Base-by-base conservation (phyloP, 1,284 basidiomycete species). In the Abortiporus biennis region DNA sequence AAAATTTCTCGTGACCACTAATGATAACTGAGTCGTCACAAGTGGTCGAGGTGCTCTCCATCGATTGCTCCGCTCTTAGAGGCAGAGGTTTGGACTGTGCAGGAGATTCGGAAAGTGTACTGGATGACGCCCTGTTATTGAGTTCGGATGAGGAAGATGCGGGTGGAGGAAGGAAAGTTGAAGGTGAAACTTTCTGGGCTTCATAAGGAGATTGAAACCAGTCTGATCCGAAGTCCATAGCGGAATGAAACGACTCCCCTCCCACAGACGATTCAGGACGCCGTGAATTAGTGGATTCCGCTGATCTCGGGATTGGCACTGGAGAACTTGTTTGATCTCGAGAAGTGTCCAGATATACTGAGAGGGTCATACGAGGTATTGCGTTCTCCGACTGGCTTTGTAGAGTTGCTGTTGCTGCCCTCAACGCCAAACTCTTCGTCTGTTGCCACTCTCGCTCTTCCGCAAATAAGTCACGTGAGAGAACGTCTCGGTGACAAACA, bases 401-500 rank as follows among this genome's bases (percentile, higher is more conserved):
- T n/a, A 88, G 59, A 4, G 75, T 75, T 55, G 82, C 75, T 31
- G 76, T 79, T 6, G 87, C 89, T 19, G 78, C 80, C 50, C 76
- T 76, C 45, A 91, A 62, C 15, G 88, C 88, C 20, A 85, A 68
- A 42, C 71, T 72, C 51, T 81, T 84, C n/a, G 80, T 76, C 37
- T 71, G 64, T 46, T 72, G 73, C 75, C 83, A 83, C 40, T 83
- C 79, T 25, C 74, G 72, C 46, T 78, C 74, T 54, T 92, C 90
- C 3, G 79, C 78, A 27, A 72, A 69, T 25, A 93, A 68, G 59
- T 96, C 92, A 30, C 75, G 70, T 6, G 72, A 66, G 22, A 96
- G 72, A 13, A 93, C 75, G 40, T 81, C 77, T 16, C 83, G 81
- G 61, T 92, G 82, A 53, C 89, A 85, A 13, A 69, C 63, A 15